These are phyloP conservation scores for Trichosanthes cucumerina DNA, from an alignment of 306 rosid species.

Conservation along the genomic window DNA sequence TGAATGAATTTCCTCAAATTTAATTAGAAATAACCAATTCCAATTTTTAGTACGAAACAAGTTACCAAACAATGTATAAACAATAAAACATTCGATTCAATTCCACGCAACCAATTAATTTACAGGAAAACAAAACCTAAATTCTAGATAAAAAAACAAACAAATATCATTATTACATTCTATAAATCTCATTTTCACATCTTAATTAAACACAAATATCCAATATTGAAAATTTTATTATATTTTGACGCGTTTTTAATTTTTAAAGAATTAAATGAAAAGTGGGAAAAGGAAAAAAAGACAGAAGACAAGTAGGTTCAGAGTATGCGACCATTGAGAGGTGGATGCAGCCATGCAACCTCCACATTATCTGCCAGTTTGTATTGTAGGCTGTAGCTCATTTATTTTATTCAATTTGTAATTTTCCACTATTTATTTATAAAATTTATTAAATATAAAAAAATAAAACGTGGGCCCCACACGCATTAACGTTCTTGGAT, in stretches of 20 bases:
- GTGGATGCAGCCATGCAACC: slow-evolving; percentile 5
- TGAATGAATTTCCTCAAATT: background rate
- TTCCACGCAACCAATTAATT: background rate
- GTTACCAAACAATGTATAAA: background rate
- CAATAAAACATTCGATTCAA: background rate
- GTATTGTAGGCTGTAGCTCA: too few relatives aligned
- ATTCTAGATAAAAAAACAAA: background rate
- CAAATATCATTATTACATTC: background rate
- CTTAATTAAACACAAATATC: background rate
- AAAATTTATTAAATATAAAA: too few relatives aligned
- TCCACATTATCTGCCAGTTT: slow-evolving; percentile 9
- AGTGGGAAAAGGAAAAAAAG: background rate
- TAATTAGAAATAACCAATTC: background rate
- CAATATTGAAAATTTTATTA: background rate
- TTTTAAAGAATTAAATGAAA: background rate
- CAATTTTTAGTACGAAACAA: background rate
- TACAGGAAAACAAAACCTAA: background rate
- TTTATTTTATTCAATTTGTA: background rate
- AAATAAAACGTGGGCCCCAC: background rate
- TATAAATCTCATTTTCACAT: background rate
- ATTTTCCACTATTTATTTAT: background rate
- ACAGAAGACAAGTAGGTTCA: background rate
- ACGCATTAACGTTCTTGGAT: background rate
- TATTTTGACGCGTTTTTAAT: background rate
- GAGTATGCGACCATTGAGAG: slow-evolving; percentile 2